Evolutionary conservation across 345 rosid genomes (phyloP), one percentile per base, ranked within the genome.

Genomic region (Acer yangbiense): DNA sequence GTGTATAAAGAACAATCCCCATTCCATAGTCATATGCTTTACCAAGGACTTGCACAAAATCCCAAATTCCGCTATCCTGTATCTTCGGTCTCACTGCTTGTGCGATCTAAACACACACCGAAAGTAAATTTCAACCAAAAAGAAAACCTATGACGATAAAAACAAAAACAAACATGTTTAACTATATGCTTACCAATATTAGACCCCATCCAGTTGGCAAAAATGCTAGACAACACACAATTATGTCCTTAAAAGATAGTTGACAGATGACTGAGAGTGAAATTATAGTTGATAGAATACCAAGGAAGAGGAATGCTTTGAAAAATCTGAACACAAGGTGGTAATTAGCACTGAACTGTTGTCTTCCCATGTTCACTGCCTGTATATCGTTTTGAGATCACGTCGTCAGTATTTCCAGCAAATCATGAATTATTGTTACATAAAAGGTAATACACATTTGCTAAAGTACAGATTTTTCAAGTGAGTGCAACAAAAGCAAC

Each of bases 201-300:
- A 95, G 84, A 75, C 99, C 98, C 99, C 99, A 95, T 71, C 97
- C 99, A 0, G 99, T 95, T 4, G 99, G 99, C 81, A 93, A 72
- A 81, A 95, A 95, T 2, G 98, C 99, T 65, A 95, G 86, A 83
- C 93, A 87, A 84, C 98, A 93, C 69, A 93, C 91, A 0, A 92
- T 66, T 72, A 95, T 77, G 77, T 95, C 99, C 87, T 81, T 93
- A 69, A 76, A 61, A 7, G 98, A 95, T 13, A 95, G 83, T 73
- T 95, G 80, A 48, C 98, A 95, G 70, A 90, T 72, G 71, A 79
- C 76, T 39, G 99, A 91, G 66, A 95, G 95, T 3, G 92, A 86
- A 5, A 85, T 80, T 48, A 93, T 94, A 55, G 88, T 80, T 43
- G 94, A 65, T 57, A 95, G 58, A 61, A 84, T 87, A 41, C 97